Percentiles rank a stretch among this genome's conserved stretches.
Evolutionary conservation across 2,329 filamentous ascomycete species (phyloP).

Genomic region (Aspergillus sp.): DNA sequence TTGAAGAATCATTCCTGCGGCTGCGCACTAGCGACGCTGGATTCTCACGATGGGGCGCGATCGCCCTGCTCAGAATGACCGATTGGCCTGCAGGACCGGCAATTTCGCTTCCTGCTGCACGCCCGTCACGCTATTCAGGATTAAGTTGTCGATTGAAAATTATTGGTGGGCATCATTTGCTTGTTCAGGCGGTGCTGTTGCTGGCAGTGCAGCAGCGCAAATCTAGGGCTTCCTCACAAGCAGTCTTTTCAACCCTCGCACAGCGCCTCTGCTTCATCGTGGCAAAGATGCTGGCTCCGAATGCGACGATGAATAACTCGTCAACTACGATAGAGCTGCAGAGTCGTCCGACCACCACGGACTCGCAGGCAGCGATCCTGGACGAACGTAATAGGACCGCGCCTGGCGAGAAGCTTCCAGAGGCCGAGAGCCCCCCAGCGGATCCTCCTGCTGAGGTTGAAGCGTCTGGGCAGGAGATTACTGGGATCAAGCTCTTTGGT

Average conservation of each 20-base stretch:
- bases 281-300: too few species aligned
- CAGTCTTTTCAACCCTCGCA: background rate
- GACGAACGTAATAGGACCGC: background rate
- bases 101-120: background rate
- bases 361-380: background rate
- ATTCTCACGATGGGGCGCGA: background rate
- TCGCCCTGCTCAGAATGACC: background rate
- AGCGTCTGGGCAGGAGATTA: background rate
- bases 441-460: background rate
- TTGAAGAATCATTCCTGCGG: background rate
- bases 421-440: background rate
- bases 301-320: background rate
- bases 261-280: background rate
- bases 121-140: background rate
- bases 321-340: background rate
- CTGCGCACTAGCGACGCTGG: background rate
- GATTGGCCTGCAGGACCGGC: background rate
- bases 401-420: background rate
- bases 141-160: background rate
- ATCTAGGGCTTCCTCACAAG: background rate
- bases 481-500: background rate
- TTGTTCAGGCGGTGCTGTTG: background rate
- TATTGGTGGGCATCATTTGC: background rate
- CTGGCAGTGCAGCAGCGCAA: background rate
- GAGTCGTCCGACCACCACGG: background rate